These are phyloP conservation scores for Vitis amurensis DNA, from an alignment of 164 flowering plant species.

Conservation along the genomic window DNA sequence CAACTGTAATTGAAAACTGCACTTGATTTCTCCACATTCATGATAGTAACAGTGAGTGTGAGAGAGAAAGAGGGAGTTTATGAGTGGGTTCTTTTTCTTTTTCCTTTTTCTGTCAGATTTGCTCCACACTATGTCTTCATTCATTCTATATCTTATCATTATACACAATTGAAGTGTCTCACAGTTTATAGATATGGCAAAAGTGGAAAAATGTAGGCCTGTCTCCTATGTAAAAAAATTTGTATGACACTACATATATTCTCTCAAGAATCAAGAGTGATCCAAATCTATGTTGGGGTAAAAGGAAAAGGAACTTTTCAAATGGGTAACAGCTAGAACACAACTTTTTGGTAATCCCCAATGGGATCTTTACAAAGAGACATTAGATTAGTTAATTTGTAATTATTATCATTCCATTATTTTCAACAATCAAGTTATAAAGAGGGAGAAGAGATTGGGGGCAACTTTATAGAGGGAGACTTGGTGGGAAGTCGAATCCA, in stretches of 20 bases:
- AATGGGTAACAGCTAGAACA: background rate
- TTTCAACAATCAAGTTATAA: background rate
- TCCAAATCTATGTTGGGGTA: background rate
- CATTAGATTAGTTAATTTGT: background rate
- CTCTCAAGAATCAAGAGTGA: background rate
- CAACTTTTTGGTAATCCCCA: background rate
- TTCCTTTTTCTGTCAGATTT: background rate
- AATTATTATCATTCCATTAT: background rate
- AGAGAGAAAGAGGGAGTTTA: background rate
- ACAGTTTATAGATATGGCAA: too few species aligned
- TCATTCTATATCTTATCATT: too few species aligned
- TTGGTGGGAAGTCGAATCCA: background rate
- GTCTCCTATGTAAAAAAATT: background rate
- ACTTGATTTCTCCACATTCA: constrained; percentile 1
- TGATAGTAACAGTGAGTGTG: background rate
- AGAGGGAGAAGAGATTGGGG: background rate
- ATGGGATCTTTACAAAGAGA: background rate
- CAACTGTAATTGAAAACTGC: background rate
- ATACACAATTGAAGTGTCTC: too few species aligned
- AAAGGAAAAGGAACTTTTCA: too few species aligned
- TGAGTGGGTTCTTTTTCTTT: background rate
- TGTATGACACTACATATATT: too few species aligned
- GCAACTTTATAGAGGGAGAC: background rate
- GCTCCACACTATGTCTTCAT: too few species aligned
- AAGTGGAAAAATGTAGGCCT: too few species aligned